These are phyloP conservation scores for Areca catechu DNA, from an alignment of 176 grass and related monocot species.

Conservation along the genomic window DNA sequence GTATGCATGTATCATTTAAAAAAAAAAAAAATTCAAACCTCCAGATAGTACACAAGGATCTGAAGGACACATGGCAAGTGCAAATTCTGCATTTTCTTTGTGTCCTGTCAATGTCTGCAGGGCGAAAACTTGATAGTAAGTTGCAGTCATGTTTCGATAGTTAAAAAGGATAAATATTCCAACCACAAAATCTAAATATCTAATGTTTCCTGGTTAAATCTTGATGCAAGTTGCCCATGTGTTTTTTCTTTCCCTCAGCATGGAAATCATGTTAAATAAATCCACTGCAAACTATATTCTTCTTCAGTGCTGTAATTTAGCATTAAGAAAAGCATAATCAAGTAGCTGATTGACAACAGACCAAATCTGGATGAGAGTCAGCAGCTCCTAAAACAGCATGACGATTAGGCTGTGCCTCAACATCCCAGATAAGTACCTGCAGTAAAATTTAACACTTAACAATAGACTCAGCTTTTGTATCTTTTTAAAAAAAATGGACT, in stretches of 20 bases:
- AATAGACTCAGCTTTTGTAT: too few relatives aligned
- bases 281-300: too few relatives aligned
- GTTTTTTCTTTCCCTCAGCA: too few relatives aligned
- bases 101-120: conserved; percentile 84
- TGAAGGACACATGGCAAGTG: conserved; percentile 85
- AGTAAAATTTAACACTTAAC: conserved; percentile 1
- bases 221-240: too few relatives aligned
- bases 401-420: conserved; percentile 79
- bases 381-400: conserved; percentile 59
- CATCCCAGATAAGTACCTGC: conserved; percentile 96
- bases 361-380: conserved; percentile 76
- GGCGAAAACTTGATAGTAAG: conserved; percentile 11
- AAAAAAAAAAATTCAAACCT: conserved; percentile 35
- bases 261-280: too few relatives aligned
- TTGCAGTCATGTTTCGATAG: conserved; percentile 7
- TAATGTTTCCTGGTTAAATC: background rate
- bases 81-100: conserved; percentile 87
- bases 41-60: conserved; percentile 88
- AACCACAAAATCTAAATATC: conserved; percentile 5
- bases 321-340: conserved; percentile 5
- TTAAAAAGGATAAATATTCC: background rate
- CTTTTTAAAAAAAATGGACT: too few relatives aligned
- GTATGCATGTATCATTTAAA: too few relatives aligned
- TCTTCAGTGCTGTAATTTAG: background rate
- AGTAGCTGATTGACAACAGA: conserved; percentile 8